phyloP scores from a whole-genome alignment of 2,329 filamentous ascomycete species.

The Cordyceps javanica region DNA sequence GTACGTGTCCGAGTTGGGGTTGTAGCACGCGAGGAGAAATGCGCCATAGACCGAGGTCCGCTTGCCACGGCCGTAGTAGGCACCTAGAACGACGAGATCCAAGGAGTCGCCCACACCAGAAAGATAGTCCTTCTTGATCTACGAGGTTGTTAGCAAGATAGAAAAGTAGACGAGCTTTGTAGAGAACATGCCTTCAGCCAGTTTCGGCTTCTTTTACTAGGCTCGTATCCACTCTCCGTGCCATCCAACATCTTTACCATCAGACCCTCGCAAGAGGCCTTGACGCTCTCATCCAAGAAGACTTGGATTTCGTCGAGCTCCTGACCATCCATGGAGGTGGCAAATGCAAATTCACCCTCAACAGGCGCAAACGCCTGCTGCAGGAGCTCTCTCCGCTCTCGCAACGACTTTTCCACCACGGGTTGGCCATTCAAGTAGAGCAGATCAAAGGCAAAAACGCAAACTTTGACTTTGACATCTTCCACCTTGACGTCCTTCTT shows the following conservation, averaged over 20 bases:
- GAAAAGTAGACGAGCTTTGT: not conserved
- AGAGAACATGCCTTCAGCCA: slow-evolving; percentile 77
- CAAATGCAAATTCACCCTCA: slow-evolving; percentile 89
- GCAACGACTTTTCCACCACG: slow-evolving; percentile 78
- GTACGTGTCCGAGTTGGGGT: slow-evolving; percentile 70
- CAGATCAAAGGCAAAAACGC: slow-evolving; percentile 93
- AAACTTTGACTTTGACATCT: slow-evolving; percentile 94
- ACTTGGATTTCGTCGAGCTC: slow-evolving; percentile 90
- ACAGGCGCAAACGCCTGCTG: slow-evolving; percentile 65
- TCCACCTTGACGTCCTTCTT: slow-evolving; percentile 94
- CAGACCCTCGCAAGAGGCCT: slow-evolving; percentile 90
- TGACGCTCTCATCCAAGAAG: slow-evolving; percentile 90
- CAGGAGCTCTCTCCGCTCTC: slow-evolving; percentile 74
- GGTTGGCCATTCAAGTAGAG: slow-evolving; percentile 89
- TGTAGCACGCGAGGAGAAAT: slow-evolving; percentile 93
- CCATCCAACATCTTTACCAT: slow-evolving; percentile 99
- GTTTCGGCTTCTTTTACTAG: slow-evolving; percentile 91
- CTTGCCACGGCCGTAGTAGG: slow-evolving; percentile 92
- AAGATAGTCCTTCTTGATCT: slow-evolving; percentile 98
- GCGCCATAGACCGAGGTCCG: slow-evolving; percentile 93
- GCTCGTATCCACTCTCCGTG: slow-evolving; percentile 87
- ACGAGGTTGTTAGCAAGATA: slow-evolving; percentile 18
- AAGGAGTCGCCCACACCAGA: slow-evolving; percentile 90
- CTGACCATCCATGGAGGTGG: slow-evolving; percentile 77
- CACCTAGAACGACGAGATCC: slow-evolving; percentile 90